phyloP scores from a whole-genome alignment of 2,329 filamentous ascomycete species.

The Eutypa lata region DNA sequence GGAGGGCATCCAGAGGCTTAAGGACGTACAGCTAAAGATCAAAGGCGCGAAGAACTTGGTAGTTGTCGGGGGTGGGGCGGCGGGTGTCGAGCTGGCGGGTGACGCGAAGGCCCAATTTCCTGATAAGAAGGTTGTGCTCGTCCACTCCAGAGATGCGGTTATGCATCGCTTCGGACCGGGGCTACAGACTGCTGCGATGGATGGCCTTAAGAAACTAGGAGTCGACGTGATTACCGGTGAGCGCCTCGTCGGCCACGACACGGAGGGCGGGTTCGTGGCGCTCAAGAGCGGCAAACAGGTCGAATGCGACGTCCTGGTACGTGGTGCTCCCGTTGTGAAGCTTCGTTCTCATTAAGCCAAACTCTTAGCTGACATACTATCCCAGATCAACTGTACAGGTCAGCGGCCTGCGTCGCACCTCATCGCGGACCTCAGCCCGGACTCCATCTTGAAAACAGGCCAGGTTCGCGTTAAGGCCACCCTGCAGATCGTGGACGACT shows the following conservation, averaged over 20 bases:
- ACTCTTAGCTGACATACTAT: conserved; percentile 5
- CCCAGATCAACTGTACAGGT: conserved; percentile 56
- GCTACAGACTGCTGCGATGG: conserved; percentile 36
- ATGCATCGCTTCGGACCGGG: conserved; percentile 50
- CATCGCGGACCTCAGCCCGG: conserved; percentile 39
- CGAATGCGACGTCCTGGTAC: conserved; percentile 49
- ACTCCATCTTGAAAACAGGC: conserved; percentile 42
- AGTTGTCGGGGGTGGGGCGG: conserved; percentile 57
- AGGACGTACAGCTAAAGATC: conserved; percentile 44
- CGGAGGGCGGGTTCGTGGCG: conserved; percentile 35
- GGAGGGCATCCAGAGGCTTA: conserved; percentile 40
- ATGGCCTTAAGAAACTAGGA: conserved; percentile 43
- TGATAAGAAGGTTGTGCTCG: conserved; percentile 52
- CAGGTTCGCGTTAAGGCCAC: conserved; percentile 53
- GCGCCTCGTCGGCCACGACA: conserved; percentile 36
- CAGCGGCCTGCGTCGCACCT: conserved; percentile 55
- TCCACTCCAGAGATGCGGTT: conserved; percentile 53
- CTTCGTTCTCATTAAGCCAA: too few relatives aligned
- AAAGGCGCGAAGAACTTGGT: conserved; percentile 40
- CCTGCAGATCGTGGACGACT: conserved; percentile 51
- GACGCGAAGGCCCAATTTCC: conserved; percentile 57
- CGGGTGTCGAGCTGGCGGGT: conserved; percentile 58
- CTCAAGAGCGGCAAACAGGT: conserved; percentile 43
- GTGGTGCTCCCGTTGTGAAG: conserved; percentile 5
- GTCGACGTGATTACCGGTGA: conserved; percentile 51